Base-by-base conservation (phyloP, 2,329 filamentous ascomycete genomes). In the Talaromyces atroroseus region DNA sequence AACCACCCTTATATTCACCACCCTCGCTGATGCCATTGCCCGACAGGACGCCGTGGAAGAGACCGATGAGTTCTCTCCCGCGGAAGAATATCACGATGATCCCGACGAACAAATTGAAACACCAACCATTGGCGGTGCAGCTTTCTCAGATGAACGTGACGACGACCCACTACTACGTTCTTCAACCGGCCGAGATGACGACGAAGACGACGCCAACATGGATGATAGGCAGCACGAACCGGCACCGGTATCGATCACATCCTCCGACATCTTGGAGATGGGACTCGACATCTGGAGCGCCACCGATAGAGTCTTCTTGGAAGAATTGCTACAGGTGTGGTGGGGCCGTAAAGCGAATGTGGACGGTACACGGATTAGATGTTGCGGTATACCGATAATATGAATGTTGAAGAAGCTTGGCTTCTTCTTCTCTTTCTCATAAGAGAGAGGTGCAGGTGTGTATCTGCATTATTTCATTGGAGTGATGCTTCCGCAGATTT, bases 221-320 rank as follows among this genome's bases (percentile, higher is more conserved):
- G 18, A 20, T 44, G 29, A 46, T 29, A 44, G 50, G 8, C 50
- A 24, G 24, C 48, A 49, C 5, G 36, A 48, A 2, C 47, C 29
- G 3, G 59, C 65, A 21, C 61, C 66, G 3, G 65, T 77, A 18
- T 68, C 65, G 1, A 71, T 78, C 29, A 74, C 67, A 1, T 67
- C 71, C 20, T 72, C 75, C 20, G 76, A 79, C 59, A 75, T 79
- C 68, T 65, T 66, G 16, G 67, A 73, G 40, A 79, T 79, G 76
- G 76, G 77, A 2, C 70, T 79, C 16, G 77, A 79, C 59, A 68
- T 74, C 16, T 79, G 77, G 77, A 79, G 76, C 55, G 70, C 69
- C 16, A 68, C 74, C 3, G 77, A 79, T 59, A 70, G 74, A 26
- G 59, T 71, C 20, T 79, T 79, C 57, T 72, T 77, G 12, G 69